These are phyloP conservation scores for Leptographium wingfieldii DNA, from an alignment of 2,329 filamentous ascomycete species.

Conservation along the genomic window DNA sequence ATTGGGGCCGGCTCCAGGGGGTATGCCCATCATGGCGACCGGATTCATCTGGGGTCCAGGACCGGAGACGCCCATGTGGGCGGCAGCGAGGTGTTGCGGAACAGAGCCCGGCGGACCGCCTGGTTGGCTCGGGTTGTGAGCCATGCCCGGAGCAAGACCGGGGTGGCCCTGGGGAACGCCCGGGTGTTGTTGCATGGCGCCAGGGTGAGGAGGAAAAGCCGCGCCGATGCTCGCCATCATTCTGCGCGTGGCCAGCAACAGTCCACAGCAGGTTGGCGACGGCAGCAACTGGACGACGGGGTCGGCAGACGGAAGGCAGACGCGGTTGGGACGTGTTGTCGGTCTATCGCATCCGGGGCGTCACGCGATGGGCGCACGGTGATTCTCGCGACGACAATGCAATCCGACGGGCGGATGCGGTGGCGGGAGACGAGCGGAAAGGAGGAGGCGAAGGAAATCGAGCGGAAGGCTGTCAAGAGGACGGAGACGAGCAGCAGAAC, in stretches of 20 bases:
- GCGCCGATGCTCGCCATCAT: slow-evolving; percentile 63
- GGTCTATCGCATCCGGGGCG: neutral
- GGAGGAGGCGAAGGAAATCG: neutral
- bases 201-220: slow-evolving; percentile 54
- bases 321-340: neutral
- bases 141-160: slow-evolving; percentile 44
- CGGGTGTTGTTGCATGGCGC: slow-evolving; percentile 57
- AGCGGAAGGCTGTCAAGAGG: neutral
- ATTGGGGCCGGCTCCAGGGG: slow-evolving; percentile 51
- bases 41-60: slow-evolving; percentile 62
- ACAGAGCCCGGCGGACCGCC: slow-evolving; percentile 52
- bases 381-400: neutral
- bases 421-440: neutral
- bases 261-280: neutral
- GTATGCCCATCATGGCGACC: slow-evolving; percentile 66
- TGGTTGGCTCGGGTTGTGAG: slow-evolving; percentile 56
- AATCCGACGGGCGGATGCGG: neutral
- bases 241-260: slow-evolving; percentile 14
- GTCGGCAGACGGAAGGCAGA: neutral
- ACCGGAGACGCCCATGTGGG: slow-evolving; percentile 59
- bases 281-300: neutral
- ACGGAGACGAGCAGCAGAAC: neutral
- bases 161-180: slow-evolving; percentile 54
- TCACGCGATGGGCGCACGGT: neutral
- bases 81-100: slow-evolving; percentile 49